Percentiles rank a stretch among this genome's conserved stretches.
Evolutionary conservation across 2,329 filamentous ascomycete genomes (phyloP).

Genomic region (Monilinia vaccinii-corymbosi): DNA sequence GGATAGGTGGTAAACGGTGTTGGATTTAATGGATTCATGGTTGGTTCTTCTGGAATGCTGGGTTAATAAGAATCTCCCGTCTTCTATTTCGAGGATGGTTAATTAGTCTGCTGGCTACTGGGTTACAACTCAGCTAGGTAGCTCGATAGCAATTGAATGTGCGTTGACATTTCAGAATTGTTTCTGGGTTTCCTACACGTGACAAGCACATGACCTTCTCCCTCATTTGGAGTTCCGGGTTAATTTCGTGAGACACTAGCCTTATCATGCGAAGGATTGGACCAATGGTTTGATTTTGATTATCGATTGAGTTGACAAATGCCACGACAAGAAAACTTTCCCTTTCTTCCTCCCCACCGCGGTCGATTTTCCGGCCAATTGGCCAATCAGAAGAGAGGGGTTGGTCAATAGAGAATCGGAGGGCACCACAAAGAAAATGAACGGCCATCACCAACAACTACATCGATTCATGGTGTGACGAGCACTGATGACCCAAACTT

Average conservation of each 20-base stretch:
- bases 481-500: background rate
- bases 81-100: background rate
- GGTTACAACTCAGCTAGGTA: background rate
- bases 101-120: background rate
- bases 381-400: constrained; percentile 13
- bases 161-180: background rate
- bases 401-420: background rate
- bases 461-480: background rate
- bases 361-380: constrained; percentile 17
- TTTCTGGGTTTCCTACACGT: background rate
- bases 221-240: background rate
- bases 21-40: background rate
- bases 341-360: constrained; percentile 9
- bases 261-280: background rate
- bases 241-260: background rate
- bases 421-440: constrained; percentile 1
- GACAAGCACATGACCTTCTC: background rate
- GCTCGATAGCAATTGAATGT: background rate
- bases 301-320: no score
- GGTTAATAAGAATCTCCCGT: background rate
- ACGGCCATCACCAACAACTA: background rate
- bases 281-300: background rate
- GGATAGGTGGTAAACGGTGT: background rate
- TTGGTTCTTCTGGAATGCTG: background rate
- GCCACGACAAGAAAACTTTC: background rate